A percentile compares a stretch with the other conserved stretches of the same genome.
Conservation (phyloP, 148 eudicot species). For the Selenicereus undatus region DNA sequence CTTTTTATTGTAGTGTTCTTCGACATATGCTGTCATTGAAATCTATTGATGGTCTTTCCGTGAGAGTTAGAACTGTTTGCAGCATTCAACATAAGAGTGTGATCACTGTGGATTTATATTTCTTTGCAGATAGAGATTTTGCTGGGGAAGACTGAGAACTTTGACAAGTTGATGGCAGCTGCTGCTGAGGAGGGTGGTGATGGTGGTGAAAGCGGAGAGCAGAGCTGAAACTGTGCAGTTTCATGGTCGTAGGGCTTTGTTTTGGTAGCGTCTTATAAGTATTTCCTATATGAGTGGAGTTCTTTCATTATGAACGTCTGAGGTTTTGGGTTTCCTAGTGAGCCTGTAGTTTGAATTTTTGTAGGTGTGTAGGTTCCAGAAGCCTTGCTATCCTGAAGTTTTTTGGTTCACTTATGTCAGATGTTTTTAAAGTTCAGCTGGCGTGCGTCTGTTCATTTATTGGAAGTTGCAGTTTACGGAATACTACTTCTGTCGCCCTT, state of each 20-base stretch:
- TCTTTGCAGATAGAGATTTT: constrained; percentile 59
- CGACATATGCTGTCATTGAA: background rate
- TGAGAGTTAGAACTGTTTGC: background rate
- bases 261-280: background rate
- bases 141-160: constrained; percentile 61
- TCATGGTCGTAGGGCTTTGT: constrained; percentile 5
- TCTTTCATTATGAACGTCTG: background rate
- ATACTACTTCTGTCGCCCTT: background rate
- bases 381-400: background rate
- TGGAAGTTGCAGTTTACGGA: background rate
- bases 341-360: background rate
- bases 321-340: background rate
- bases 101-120: background rate
- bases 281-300: background rate
- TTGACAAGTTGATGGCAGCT: constrained; percentile 67
- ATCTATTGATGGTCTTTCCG: too few relatives aligned
- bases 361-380: background rate
- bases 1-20: too few relatives aligned
- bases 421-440: background rate
- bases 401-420: background rate
- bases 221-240: constrained; percentile 14
- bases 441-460: too few relatives aligned
- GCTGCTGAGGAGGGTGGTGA: constrained; percentile 33
- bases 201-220: constrained; percentile 24
- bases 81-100: background rate